Evolutionary conservation across 2,329 filamentous ascomycete genomes (phyloP), one percentile per base, ranked within the genome.

Genomic region (Arthrobotrys iridis): DNA sequence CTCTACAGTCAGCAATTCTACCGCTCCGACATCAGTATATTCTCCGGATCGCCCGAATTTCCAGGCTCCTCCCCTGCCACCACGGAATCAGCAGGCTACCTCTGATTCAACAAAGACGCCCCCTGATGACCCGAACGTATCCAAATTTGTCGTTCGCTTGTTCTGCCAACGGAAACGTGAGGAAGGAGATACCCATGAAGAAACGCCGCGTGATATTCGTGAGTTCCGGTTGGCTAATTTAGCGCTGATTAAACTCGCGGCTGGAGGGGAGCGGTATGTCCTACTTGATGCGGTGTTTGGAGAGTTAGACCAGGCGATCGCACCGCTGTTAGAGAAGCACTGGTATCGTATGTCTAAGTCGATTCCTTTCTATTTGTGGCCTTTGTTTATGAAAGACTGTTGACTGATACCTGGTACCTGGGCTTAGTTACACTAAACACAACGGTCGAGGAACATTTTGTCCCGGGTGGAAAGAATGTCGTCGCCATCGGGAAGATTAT

Each of bases 121-220:
- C 11, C 35, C 18, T 15, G 50, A 63, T 15, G 65, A 74, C 24
- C 62, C 62, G 1, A 74, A 74, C n/a, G 70, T 74, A n/a, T 74
- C 70, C 0, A 74, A 74, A 50, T 74, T 60, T 13, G 35, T 37
- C n/a, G 62, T 66, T 3, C 52, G 63, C 20, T n/a, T 66, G 13
- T 74, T 74, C 57, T 74, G 70, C 40, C 70, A 74, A 35, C 62
- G 70, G 35, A 74, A 74, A 52, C 43, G 70, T 4, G 62, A 63
- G 24, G 62, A 62, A 10, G 62, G 55, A 3, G 70, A 74, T 62
- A 74, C 55, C 0, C 63, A 45, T 11, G 70, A 74, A 15, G 70
- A 74, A 63, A 48, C 13, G n/a, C 70, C 70, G 37, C 52, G 70
- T 13, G 70, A 74, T 63, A 74, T 74, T n/a, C 43, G 70, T 11